Conservation (phyloP, 2,329 filamentous ascomycete genomes). For the Botryotinia narcissicola region DNA sequence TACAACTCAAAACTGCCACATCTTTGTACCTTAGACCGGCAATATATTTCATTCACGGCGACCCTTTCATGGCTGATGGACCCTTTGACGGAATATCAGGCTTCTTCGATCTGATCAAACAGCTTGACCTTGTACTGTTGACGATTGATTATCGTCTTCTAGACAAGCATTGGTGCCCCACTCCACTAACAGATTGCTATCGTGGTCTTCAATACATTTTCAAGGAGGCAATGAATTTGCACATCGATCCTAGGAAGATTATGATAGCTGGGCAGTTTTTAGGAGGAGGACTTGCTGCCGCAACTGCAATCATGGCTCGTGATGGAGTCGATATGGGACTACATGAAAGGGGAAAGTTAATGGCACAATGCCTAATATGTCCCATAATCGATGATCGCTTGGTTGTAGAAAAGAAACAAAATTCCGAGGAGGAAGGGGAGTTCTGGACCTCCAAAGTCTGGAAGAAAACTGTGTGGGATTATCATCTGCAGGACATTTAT, state of each 20-base stretch:
- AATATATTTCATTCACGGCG: background rate
- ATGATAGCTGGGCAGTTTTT: conserved; percentile 56
- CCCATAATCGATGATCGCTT: conserved; percentile 46
- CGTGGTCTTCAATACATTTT: background rate
- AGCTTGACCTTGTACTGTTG: background rate
- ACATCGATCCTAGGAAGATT: conserved; percentile 48
- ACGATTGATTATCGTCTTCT: background rate
- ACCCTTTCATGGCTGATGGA: background rate
- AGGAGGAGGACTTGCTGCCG: conserved; percentile 56
- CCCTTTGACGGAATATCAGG: background rate
- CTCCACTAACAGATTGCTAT: background rate
- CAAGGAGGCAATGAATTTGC: conserved; percentile 29
- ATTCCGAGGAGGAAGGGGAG: conserved; percentile 36
- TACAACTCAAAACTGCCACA: background rate
- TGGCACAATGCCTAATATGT: conserved; percentile 42
- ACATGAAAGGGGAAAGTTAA: conserved; percentile 38
- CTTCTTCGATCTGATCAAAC: background rate
- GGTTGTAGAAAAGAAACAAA: conserved; percentile 33
- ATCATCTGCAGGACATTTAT: conserved; percentile 31
- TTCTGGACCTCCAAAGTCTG: conserved; percentile 38
- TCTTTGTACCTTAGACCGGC: background rate
- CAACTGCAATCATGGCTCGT: conserved; percentile 49
- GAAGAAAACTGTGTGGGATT: conserved; percentile 37
- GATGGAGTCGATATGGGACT: conserved; percentile 28
- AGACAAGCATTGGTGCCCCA: background rate